Base-by-base conservation (phyloP, 2,329 filamentous ascomycete species). In the Monilinia aucupariae region DNA sequence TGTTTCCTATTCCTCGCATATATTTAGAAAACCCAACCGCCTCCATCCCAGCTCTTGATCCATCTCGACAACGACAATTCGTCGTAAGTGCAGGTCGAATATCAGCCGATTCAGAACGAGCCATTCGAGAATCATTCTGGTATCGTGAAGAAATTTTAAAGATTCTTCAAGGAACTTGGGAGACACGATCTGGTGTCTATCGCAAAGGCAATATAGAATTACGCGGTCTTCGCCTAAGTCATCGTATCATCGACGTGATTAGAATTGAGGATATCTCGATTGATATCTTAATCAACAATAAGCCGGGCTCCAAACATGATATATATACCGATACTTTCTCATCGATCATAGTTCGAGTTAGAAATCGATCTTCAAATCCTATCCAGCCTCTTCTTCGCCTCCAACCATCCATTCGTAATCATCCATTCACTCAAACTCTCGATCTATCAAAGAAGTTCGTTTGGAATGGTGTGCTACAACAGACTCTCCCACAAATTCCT, bases 41-140 rank as follows among this genome's bases (percentile, higher is more conserved):
- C 1, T 80, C 88, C 1, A 90, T 97, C 47, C 92, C 92, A 0
- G 87, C 86, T 1, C 80, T 96, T 12, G 92, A 93, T 68, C 88
- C 89, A 0, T 86, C 88, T 0, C 86, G 88, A n/a, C 88, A 91
- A 72, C 84, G 92, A n/a, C 92, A 97, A 72, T 97, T 96, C 70
- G 90, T 97, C 37, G 90, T 96, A 50, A 94, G 89, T 75, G 84
- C 87, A 20, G 87, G 85, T 72, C 90, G 90, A 70, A 85, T 92
- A 62, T 87, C 89, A 0, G 89, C 91, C 0, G 91, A 94, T 67
- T 84, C 83, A 50, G 92, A 97, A 76, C 84, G 89, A 41, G 83
- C 86, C 15, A 88, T 82, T 65, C 82, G 92, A 59, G 91, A 96
- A 76, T 85, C 87, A 0, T 97, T 97, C 74, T 97, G 92, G 92